These are phyloP conservation scores for Candida corydali DNA, from an alignment of 805 yeast species.

Conservation along the genomic window DNA sequence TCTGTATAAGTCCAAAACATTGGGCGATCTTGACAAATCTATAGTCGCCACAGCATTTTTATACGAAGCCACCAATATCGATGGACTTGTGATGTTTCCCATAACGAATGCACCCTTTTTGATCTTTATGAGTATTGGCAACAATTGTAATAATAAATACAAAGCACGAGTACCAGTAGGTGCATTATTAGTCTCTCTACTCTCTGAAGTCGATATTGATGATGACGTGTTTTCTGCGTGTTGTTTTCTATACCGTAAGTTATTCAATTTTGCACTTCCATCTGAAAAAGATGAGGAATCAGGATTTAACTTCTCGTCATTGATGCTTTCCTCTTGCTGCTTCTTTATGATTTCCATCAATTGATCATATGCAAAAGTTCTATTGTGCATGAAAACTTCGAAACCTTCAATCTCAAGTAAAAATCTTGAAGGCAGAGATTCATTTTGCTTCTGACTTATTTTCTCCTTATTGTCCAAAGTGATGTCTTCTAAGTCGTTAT, in stretches of 20 bases:
- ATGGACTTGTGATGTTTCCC: slow-evolving; percentile 78
- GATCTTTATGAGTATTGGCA: slow-evolving; percentile 63
- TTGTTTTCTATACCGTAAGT: slow-evolving; percentile 7
- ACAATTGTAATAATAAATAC: slow-evolving; percentile 22
- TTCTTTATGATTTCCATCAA: slow-evolving; percentile 40
- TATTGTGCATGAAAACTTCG: slow-evolving; percentile 80
- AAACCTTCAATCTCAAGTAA: slow-evolving; percentile 64
- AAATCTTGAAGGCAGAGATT: slow-evolving; percentile 52
- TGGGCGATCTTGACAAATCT: slow-evolving; percentile 50
- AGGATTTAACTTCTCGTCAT: not conserved
- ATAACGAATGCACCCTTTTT: slow-evolving; percentile 68
- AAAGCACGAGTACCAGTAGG: slow-evolving; percentile 8
- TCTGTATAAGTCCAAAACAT: slow-evolving; percentile 53
- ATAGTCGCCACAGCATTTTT: slow-evolving; percentile 49
- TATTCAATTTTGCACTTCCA: slow-evolving; percentile 3
- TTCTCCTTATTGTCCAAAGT: not conserved
- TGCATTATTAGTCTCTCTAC: not conserved
- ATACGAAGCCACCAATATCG: slow-evolving; percentile 62
- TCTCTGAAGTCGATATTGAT: slow-evolving; percentile 2
- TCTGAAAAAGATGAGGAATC: slow-evolving; percentile 8
- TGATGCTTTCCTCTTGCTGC: not conserved
- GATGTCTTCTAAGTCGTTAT: not conserved
- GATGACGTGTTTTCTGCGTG: slow-evolving; percentile 6
- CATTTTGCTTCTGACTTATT: slow-evolving; percentile 31
- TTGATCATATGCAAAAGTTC: slow-evolving; percentile 71